A percentile compares a stretch with the other conserved stretches of the same genome.
Evolutionary conservation across 225 moss, liverwort and hornwort genomes (phyloP).

Genomic region (Physcomitrellopsis africana): DNA sequence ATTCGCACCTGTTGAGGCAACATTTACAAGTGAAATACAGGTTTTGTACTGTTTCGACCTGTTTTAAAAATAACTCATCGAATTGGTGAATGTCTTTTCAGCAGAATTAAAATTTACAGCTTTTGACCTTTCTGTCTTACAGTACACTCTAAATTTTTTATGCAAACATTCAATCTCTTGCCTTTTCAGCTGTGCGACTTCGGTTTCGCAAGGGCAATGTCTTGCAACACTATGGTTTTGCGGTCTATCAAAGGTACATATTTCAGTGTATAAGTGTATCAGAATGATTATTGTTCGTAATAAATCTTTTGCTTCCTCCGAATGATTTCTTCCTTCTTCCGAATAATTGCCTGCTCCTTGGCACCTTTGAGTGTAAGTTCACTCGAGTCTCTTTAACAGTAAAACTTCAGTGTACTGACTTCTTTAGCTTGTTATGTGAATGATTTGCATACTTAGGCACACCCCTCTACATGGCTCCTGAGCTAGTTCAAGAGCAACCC

Average conservation of each 20-base stretch:
- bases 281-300: no score
- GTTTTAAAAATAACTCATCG: neutral
- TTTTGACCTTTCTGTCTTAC: neutral
- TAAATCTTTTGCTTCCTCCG: neutral
- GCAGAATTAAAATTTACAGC: neutral
- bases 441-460: conserved; percentile 65
- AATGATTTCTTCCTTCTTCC: conserved; percentile 4
- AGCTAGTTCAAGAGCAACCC: conserved; percentile 97
- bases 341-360: neutral
- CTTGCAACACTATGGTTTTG: conserved; percentile 98
- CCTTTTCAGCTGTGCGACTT: conserved; percentile 89
- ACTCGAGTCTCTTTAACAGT: neutral
- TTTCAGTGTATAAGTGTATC: no score
- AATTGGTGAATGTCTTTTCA: neutral
- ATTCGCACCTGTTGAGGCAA: neutral
- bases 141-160: neutral
- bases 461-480: conserved; percentile 98
- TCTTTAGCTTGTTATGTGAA: conserved; percentile 23
- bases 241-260: conserved; percentile 90
- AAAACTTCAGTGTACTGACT: neutral
- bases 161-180: conserved; percentile 25
- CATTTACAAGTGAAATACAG: neutral
- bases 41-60: neutral
- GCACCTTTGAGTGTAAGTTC: no score
- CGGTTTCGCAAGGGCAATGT: conserved; percentile 99